Conservation (phyloP, 441 rosid genomes). For the Corymbia calophylla region DNA sequence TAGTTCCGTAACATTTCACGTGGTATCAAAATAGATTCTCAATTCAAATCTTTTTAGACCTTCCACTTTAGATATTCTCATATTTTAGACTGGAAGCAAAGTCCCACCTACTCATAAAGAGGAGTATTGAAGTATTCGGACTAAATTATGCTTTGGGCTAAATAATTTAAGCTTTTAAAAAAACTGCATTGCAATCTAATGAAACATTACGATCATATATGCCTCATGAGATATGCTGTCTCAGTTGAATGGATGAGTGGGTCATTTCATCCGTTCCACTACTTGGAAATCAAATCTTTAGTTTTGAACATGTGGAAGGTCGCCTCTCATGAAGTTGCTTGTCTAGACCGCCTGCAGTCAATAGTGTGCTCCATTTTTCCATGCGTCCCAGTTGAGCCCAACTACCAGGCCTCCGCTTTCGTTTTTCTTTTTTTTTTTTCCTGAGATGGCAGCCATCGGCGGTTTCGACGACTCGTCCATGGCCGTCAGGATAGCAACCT, state of each 20-base stretch:
- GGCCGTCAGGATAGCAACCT: neutral
- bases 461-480: neutral
- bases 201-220: too few species aligned
- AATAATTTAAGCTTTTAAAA: too few species aligned
- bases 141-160: neutral
- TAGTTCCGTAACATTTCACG: too few species aligned
- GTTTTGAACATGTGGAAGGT: too few species aligned
- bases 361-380: neutral
- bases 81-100: neutral
- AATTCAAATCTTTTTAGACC: too few species aligned
- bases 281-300: too few species aligned
- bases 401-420: neutral
- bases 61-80: too few species aligned
- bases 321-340: too few species aligned
- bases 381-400: neutral
- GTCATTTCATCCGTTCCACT: too few species aligned
- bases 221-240: neutral
- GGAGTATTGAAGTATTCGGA: neutral
- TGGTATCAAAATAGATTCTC: accelerated
- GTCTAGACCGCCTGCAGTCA: too few species aligned
- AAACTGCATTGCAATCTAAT: too few species aligned
- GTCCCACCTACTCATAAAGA: neutral
- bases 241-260: too few species aligned
- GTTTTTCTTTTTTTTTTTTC: accelerated
- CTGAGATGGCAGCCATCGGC: neutral